These are phyloP conservation scores for Cytospora chrysosperma DNA, from an alignment of 2,329 filamentous ascomycete species.

Conservation along the genomic window DNA sequence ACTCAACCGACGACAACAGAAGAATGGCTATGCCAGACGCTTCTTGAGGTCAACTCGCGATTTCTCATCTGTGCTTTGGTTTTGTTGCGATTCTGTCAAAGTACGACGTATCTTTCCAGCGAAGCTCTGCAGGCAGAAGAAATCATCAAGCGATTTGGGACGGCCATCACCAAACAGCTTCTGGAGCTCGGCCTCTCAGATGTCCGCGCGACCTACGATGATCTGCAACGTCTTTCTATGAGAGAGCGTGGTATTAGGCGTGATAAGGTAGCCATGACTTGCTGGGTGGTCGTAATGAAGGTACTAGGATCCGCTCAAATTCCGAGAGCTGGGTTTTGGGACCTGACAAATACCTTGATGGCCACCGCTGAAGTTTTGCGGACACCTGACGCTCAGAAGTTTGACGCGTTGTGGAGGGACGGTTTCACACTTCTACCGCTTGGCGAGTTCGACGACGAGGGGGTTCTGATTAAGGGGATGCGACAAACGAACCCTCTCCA, in stretches of 20 bases:
- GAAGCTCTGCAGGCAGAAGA: slow-evolving; percentile 49
- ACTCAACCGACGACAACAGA: slow-evolving; percentile 5
- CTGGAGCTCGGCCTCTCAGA: slow-evolving; percentile 42
- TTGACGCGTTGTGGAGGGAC: slow-evolving; percentile 58
- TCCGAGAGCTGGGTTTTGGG: slow-evolving; percentile 59
- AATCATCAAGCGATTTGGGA: slow-evolving; percentile 44
- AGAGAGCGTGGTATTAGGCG: slow-evolving; percentile 53
- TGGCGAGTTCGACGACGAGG: slow-evolving; percentile 56
- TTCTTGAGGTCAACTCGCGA: slow-evolving; percentile 38
- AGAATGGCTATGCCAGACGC: slow-evolving; percentile 32
- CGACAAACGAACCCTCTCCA: slow-evolving; percentile 45
- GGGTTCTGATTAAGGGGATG: slow-evolving; percentile 44
- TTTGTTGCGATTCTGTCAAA: slow-evolving; percentile 44
- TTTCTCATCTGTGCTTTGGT: slow-evolving; percentile 40
- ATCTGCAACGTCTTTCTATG: slow-evolving; percentile 44
- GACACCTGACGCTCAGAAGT: slow-evolving; percentile 43
- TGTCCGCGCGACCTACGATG: slow-evolving; percentile 47
- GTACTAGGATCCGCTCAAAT: slow-evolving; percentile 50
- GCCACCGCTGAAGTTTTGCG: slow-evolving; percentile 35
- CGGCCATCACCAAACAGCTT: slow-evolving; percentile 40
- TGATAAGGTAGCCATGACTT: slow-evolving; percentile 45
- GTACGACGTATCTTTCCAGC: slow-evolving; percentile 31
- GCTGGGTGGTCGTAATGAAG: slow-evolving; percentile 60
- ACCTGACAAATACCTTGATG: slow-evolving; percentile 49
- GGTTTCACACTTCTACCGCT: slow-evolving; percentile 63